These are phyloP conservation scores for Rhizophora mangle DNA, from an alignment of 345 rosid genomes.

Conservation along the genomic window DNA sequence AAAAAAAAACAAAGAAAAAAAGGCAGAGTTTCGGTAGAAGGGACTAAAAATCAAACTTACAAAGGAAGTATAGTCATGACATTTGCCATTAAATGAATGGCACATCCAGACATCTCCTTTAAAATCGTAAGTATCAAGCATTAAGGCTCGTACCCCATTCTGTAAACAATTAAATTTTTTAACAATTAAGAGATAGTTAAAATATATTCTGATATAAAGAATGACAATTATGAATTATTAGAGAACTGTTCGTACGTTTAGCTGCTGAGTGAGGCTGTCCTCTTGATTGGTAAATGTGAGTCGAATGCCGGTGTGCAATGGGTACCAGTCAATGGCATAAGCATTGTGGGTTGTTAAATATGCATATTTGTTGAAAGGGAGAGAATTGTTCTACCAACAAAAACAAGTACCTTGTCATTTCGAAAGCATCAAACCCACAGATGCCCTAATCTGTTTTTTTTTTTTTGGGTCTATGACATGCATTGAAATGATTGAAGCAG, in stretches of 20 bases:
- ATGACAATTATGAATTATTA: background rate
- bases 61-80: constrained; percentile 59
- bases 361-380: constrained; percentile 69
- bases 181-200: background rate
- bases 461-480: no score
- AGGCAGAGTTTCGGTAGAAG: background rate
- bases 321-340: constrained; percentile 52
- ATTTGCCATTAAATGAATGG: constrained; percentile 58
- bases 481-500: no score
- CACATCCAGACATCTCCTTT: constrained; percentile 66
- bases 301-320: constrained; percentile 51
- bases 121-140: constrained; percentile 71
- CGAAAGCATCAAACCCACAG: no score
- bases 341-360: constrained; percentile 70
- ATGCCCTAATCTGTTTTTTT: no score
- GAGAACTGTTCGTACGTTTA: constrained; percentile 36
- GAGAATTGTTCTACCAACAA: constrained; percentile 48
- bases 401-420: background rate
- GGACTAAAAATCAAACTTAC: constrained; percentile 26
- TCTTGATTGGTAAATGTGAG: constrained; percentile 59
- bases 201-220: background rate
- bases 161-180: constrained; percentile 9
- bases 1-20: no score
- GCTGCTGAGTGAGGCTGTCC: constrained; percentile 55
- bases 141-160: constrained; percentile 68